A percentile compares a stretch with the other conserved stretches of the same genome.
These are phyloP conservation scores for Hymenoscyphus fructigenus DNA, from an alignment of 2,329 filamentous ascomycete genomes.

Conservation along the genomic window DNA sequence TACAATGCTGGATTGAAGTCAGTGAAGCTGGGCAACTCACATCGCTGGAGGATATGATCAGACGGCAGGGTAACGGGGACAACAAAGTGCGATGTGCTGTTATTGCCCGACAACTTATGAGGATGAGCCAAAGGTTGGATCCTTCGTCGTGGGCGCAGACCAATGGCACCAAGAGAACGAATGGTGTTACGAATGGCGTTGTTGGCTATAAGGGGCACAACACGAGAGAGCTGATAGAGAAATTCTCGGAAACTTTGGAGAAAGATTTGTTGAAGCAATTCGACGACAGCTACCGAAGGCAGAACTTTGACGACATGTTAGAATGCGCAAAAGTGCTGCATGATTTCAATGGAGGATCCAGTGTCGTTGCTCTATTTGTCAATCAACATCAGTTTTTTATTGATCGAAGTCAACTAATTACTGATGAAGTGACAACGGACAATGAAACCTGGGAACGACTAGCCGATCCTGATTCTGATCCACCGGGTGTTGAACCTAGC, in stretches of 20 bases:
- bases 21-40: slow-evolving; percentile 84
- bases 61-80: slow-evolving; percentile 79
- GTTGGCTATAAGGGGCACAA: slow-evolving; percentile 51
- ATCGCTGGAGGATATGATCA: slow-evolving; percentile 77
- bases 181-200: slow-evolving; percentile 45
- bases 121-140: slow-evolving; percentile 90
- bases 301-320: slow-evolving; percentile 97
- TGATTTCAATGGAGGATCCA: slow-evolving; percentile 94
- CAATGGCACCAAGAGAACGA: slow-evolving; percentile 54
- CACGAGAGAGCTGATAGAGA: slow-evolving; percentile 88
- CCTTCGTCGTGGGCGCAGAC: slow-evolving; percentile 67
- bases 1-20: slow-evolving; percentile 96
- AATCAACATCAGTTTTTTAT: slow-evolving; percentile 99
- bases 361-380: slow-evolving; percentile 93
- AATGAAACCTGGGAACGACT: slow-evolving; percentile 82
- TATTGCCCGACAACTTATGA: slow-evolving; percentile 88
- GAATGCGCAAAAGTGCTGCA: slow-evolving; percentile 92
- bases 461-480: slow-evolving; percentile 90
- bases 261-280: slow-evolving; percentile 95
- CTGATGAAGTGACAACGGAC: slow-evolving; percentile 57
- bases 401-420: slow-evolving; percentile 85
- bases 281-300: slow-evolving; percentile 91
- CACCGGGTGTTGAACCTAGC: slow-evolving; percentile 87
- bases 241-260: slow-evolving; percentile 92
- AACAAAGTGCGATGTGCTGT: slow-evolving; percentile 93